Base-by-base conservation (phyloP, 495 filamentous ascomycete genomes). In the Aspergillus sclerotiicarbonarius region DNA sequence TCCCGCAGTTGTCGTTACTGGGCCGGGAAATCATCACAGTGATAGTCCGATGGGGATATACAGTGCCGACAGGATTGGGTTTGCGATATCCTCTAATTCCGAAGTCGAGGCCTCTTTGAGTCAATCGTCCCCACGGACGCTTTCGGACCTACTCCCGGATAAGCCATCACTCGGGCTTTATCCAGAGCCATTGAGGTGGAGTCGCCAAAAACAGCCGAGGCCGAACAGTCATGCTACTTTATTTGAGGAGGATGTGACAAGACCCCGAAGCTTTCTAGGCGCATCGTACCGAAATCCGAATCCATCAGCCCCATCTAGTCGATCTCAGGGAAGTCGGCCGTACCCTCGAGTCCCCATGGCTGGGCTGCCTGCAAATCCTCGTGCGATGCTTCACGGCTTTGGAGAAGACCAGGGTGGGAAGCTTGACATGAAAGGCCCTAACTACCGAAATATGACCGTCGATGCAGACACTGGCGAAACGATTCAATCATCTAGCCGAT, bases 291-390 rank as follows among this genome's bases (percentile, higher is more conserved):
- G 60, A 21, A 32, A 53, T 9, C 39, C 48, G 16, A 46, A 47
- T 25, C 48, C 56, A 29, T 35, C 51, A 13, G n/a, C 30, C 10
- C 15, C 32, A 41, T 41, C 53, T n/a, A 41, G 48, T 41, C 51
- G 37, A 39, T 56, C 18, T 16, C 51, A 58, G 30, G 44, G n/a
- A 47, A 55, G 47, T 56, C 37, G 51, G 15, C 59, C 51, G 33
- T 21, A 51, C 20, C 48, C 21, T 57, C 53, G 59, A 60, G 32
- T 10, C 29, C 63, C 54, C 18, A 60, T 64, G 18, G 49, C 67
- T 45, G 76, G 76, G 8, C 47, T 79, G 8, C 74, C 74, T 6
- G 63, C 71, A 18, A 74, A 78, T 37, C 75, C 75, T 15, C 71
- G 73, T 37, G 72, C 74, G 45, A 57, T 73, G 53, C 64, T 69